Evolutionary conservation across 352 stramenopile species (phyloP).

Genomic region (Globisporangium rhizosaccharum): DNA sequence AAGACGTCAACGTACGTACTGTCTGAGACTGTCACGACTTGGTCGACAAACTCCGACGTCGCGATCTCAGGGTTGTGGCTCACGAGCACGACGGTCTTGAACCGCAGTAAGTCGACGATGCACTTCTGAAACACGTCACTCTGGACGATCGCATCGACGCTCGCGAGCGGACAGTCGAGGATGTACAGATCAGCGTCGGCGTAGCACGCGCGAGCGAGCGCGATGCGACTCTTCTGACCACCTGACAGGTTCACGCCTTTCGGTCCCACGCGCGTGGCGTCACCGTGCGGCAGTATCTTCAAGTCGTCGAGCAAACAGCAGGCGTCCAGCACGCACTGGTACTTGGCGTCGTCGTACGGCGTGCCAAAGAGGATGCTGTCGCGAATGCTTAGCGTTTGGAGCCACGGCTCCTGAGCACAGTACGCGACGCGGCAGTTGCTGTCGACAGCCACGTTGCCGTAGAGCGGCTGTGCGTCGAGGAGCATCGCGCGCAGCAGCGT

Average conservation of each 20-base stretch:
- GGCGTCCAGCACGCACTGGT: conserved; percentile 35
- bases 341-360: conserved; percentile 35
- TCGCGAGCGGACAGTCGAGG: conserved; percentile 38
- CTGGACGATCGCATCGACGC: conserved; percentile 48
- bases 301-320: conserved; percentile 49
- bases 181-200: conserved; percentile 45
- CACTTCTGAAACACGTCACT: conserved; percentile 49
- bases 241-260: conserved; percentile 54
- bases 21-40: conserved; percentile 16
- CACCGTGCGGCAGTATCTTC: conserved; percentile 22
- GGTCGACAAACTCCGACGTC: conserved; percentile 29
- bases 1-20: not conserved
- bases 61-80: conserved; percentile 47
- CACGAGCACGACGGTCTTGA: conserved; percentile 48
- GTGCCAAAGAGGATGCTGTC: conserved; percentile 94
- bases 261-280: conserved; percentile 27
- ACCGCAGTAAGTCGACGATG: conserved; percentile 32
- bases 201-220: conserved; percentile 19
- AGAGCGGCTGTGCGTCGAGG: conserved; percentile 23
- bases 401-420: conserved; percentile 87
- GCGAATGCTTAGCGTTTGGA: conserved; percentile 91
- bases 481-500: conserved; percentile 31
- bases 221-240: conserved; percentile 29
- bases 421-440: conserved; percentile 40
- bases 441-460: conserved; percentile 25